These are phyloP conservation scores for Lactifluus echinatus DNA, from an alignment of 768 basidiomycete genomes.

Conservation along the genomic window DNA sequence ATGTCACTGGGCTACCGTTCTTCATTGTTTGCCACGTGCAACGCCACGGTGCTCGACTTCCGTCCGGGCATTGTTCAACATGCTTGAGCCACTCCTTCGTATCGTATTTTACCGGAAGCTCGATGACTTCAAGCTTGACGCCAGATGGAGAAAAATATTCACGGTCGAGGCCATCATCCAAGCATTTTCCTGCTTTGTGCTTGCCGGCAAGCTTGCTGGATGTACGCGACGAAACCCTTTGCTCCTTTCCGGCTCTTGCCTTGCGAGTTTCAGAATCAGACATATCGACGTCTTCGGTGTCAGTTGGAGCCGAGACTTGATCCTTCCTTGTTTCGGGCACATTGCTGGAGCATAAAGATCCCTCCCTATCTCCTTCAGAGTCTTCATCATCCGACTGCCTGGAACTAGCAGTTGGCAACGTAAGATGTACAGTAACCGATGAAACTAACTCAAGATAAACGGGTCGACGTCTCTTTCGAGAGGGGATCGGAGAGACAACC, in stretches of 20 bases:
- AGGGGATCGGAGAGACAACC: neutral
- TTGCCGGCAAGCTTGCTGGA: slow-evolving; percentile 3
- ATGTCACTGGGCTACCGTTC: slow-evolving; percentile 28
- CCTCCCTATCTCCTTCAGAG: neutral
- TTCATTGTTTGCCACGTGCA: slow-evolving; percentile 35
- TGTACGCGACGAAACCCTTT: neutral
- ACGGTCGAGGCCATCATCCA: slow-evolving; percentile 3
- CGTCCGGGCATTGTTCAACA: slow-evolving; percentile 16
- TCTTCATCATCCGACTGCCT: slow-evolving; percentile 11
- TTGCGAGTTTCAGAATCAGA: slow-evolving; percentile 1
- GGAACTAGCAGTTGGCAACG: neutral
- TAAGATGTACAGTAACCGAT: neutral
- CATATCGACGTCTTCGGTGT: slow-evolving; percentile 2
- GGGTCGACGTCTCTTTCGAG: slow-evolving; percentile 8
- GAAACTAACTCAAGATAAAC: slow-evolving; percentile 3
- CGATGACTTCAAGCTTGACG: slow-evolving; percentile 20
- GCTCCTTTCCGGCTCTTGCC: neutral
- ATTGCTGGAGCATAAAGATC: neutral
- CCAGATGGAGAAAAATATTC: slow-evolving; percentile 18
- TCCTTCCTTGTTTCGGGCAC: neutral
- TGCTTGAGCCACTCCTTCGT: slow-evolving; percentile 17
- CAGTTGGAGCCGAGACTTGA: neutral
- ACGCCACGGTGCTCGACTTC: slow-evolving; percentile 26
- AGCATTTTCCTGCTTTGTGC: neutral
- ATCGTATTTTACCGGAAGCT: slow-evolving; percentile 20